Evolutionary conservation across 352 stramenopile genomes (phyloP), one percentile per base, ranked within the genome.

Genomic region (Pythium aristosporum): DNA sequence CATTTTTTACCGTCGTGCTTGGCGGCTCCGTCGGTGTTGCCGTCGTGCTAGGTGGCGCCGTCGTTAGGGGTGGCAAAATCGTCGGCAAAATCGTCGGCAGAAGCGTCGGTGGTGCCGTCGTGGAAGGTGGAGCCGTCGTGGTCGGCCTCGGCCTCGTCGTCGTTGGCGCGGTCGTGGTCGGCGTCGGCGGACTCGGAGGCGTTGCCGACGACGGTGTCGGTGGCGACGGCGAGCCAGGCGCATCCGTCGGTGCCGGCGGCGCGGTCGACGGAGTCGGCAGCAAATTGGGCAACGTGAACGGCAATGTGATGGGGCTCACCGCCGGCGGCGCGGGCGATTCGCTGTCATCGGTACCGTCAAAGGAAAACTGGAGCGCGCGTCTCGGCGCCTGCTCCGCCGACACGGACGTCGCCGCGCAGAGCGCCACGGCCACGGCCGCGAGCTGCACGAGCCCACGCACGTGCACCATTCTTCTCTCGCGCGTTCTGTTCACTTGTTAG

Each of bases 401-500:
- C 16, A 39, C n/a, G 21, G 60, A 50, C 7, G 50, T 50, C 41
- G 25, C 25, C 3, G 23, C 51, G 23, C 60, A 55, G 15, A 66
- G 39, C 60, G 61, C 53, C 15, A 48, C 42, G 3, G 60, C 60
- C 21, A 67, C 32, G 2, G 60, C 15, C 18, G 25, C 49, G 34
- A 67, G 51, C 52, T 41, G 41, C 51, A 60, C 42, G 34, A 65
- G 30, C 13, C 6, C 30, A 10, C 41, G 58, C 58, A 56, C 43
- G 4, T 67, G 34, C 41, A 67, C 52, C 60, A 67, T 67, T 8
- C 2, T 58, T 15, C 7, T 61, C n/a, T 41, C 5, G 49, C 10
- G 25, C 34, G 47, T 34, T 54, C 36, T 56, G 42, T 39, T 25
- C 21, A 15, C n/a, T 62, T 32, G 28, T 52, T 51, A 6, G 37